These are phyloP conservation scores for Tulasnella sp. DNA, from an alignment of 768 basidiomycete species.

Conservation along the genomic window DNA sequence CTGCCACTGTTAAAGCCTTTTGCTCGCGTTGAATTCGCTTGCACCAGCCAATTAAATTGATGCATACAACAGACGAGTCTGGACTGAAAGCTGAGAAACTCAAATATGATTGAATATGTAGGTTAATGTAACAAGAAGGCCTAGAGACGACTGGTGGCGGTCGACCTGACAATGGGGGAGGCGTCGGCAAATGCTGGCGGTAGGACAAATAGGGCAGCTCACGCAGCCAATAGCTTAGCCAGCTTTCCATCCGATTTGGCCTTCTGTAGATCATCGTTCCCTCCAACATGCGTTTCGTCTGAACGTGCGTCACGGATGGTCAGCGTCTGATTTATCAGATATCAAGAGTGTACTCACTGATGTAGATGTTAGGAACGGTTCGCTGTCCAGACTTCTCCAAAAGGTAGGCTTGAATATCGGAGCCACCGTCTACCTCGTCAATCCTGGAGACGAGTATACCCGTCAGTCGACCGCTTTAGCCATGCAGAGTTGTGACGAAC, in stretches of 20 bases:
- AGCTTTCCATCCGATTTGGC: slow-evolving; percentile 19
- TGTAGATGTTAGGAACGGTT: slow-evolving; percentile 70
- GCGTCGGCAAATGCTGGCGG: too few species aligned
- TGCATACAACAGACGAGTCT: too few species aligned
- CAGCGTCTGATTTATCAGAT: not conserved
- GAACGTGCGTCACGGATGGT: not conserved
- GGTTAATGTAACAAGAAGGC: too few species aligned
- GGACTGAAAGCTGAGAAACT: too few species aligned
- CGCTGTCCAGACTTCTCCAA: slow-evolving; percentile 50
- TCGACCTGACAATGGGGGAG: too few species aligned
- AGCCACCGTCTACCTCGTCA: slow-evolving; percentile 37
- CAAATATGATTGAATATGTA: too few species aligned
- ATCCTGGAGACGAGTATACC: slow-evolving; percentile 16
- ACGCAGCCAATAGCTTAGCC: slow-evolving; percentile 12
- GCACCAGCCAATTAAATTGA: too few species aligned
- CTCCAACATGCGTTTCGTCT: slow-evolving; percentile 23
- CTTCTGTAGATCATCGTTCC: slow-evolving; percentile 20
- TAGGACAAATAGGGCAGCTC: too few species aligned
- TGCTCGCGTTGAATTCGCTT: too few species aligned
- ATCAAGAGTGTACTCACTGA: slow-evolving; percentile 37
- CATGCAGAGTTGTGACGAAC: not conserved
- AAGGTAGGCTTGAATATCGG: slow-evolving; percentile 57
- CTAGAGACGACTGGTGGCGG: too few species aligned
- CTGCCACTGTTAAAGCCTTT: too few species aligned
- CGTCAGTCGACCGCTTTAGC: too few species aligned